Evolutionary conservation across 2,329 filamentous ascomycete genomes (phyloP).

Genomic region (Lasiodiplodia hormozganensis): DNA sequence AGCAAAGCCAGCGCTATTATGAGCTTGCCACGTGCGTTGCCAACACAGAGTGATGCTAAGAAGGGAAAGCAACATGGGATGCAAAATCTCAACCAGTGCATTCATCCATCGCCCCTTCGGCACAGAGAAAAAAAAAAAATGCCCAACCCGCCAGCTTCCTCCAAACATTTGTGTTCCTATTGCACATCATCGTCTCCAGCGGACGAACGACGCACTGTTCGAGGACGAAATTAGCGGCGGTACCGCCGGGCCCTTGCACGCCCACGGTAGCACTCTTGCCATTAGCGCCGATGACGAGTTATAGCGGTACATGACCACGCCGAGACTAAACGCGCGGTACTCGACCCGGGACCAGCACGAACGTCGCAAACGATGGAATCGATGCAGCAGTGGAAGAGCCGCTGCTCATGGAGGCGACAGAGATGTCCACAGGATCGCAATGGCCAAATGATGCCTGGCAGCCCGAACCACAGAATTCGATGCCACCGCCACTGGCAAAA

Average conservation of each 20-base stretch:
- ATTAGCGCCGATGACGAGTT: not conserved
- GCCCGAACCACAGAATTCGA: constrained; percentile 46
- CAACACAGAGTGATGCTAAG: not conserved
- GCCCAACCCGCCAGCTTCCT: not conserved
- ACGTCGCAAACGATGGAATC: not conserved
- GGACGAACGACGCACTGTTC: constrained; percentile 2
- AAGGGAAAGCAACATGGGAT: not conserved
- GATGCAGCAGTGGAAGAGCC: not conserved
- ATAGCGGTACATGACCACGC: not conserved
- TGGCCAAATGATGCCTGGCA: constrained; percentile 48
- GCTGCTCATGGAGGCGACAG: not conserved
- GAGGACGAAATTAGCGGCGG: not conserved
- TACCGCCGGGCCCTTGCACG: not conserved
- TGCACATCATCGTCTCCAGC: not conserved
- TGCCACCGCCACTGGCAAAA: constrained; percentile 16
- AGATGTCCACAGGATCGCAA: constrained; percentile 34
- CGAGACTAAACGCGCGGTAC: not conserved
- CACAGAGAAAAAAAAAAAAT: not conserved
- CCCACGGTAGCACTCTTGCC: not conserved
- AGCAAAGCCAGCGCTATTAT: not conserved
- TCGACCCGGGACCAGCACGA: constrained; percentile 3
- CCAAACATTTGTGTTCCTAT: not conserved
- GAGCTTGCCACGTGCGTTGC: not conserved
- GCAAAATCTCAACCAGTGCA: not conserved
- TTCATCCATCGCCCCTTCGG: not conserved